Evolutionary conservation across 805 yeast species (phyloP).

Genomic region (Cyberlindnera euphorbiae): DNA sequence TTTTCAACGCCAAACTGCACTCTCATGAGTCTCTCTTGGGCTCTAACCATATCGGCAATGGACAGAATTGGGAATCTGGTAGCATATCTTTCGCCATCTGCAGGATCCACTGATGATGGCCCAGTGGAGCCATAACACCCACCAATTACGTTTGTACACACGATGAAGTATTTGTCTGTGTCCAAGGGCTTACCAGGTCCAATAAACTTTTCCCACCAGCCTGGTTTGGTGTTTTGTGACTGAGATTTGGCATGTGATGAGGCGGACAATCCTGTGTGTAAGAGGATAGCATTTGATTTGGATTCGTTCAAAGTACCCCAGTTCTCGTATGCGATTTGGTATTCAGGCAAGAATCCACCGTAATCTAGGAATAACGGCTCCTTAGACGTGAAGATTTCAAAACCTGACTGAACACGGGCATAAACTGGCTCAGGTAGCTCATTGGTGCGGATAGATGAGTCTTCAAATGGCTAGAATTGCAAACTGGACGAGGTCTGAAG

Average conservation of each 20-base stretch:
- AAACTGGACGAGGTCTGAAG: constrained; percentile 7
- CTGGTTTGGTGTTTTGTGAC: constrained; percentile 57
- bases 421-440: constrained; percentile 87
- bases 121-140: constrained; percentile 97
- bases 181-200: constrained; percentile 79
- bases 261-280: constrained; percentile 91
- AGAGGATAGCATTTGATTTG: constrained; percentile 66
- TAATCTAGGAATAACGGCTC: constrained; percentile 70
- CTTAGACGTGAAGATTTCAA: constrained; percentile 47
- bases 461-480: constrained; percentile 6
- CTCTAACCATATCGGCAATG: constrained; percentile 86
- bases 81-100: constrained; percentile 62
- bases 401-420: constrained; percentile 64
- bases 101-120: constrained; percentile 77
- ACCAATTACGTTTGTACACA: constrained; percentile 89
- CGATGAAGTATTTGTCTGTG: constrained; percentile 73
- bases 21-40: constrained; percentile 66
- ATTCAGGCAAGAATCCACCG: constrained; percentile 73
- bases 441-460: constrained; percentile 17
- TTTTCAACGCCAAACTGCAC: constrained; percentile 58
- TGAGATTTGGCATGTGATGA: constrained; percentile 92
- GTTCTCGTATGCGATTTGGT: constrained; percentile 84
- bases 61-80: constrained; percentile 85
- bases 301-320: constrained; percentile 75
- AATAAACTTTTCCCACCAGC: constrained; percentile 96